phyloP scores from a whole-genome alignment of 108 stramenopile species.

The Phaeodactylum tricornutum region DNA sequence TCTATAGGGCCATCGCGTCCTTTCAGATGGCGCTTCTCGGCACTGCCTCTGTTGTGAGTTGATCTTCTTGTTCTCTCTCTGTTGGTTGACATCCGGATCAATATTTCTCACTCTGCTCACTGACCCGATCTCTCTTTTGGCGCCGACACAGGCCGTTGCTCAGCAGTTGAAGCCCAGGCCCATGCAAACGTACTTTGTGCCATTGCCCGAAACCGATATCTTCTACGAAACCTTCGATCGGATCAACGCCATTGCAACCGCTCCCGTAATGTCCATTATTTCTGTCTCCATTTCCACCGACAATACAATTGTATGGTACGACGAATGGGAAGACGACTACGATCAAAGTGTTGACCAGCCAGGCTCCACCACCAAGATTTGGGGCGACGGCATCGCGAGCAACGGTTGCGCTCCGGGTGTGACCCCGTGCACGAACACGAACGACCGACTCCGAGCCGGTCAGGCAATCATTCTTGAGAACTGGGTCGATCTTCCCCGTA shows the following conservation, averaged over 20 bases:
- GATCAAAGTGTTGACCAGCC: neutral
- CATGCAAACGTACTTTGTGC: conserved; percentile 3
- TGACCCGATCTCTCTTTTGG: too few species aligned
- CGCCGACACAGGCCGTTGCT: too few species aligned
- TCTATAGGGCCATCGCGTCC: too few species aligned
- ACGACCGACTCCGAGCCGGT: conserved; percentile 9
- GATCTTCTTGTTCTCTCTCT: too few species aligned
- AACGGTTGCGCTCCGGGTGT: conserved; percentile 15
- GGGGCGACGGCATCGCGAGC: conserved; percentile 17
- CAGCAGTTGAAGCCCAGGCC: too few species aligned
- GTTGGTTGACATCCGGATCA: too few species aligned
- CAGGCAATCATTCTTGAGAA: conserved; percentile 17
- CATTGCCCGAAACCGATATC: conserved; percentile 11
- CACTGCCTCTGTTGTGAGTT: too few species aligned
- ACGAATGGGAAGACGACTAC: neutral
- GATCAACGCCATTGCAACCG: conserved; percentile 4
- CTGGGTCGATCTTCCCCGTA: conserved; percentile 2
- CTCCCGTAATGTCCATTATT: conserved; percentile 2
- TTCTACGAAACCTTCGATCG: conserved; percentile 7
- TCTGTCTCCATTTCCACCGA: conserved; percentile 10
- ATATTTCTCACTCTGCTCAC: too few species aligned
- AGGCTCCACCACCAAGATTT: conserved; percentile 10
- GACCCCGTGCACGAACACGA: neutral
- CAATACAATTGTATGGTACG: conserved; percentile 3
- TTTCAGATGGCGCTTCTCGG: too few species aligned